These are phyloP conservation scores for Sugiyamaella sp. DNA, from an alignment of 1,139 yeast genomes.

Conservation along the genomic window DNA sequence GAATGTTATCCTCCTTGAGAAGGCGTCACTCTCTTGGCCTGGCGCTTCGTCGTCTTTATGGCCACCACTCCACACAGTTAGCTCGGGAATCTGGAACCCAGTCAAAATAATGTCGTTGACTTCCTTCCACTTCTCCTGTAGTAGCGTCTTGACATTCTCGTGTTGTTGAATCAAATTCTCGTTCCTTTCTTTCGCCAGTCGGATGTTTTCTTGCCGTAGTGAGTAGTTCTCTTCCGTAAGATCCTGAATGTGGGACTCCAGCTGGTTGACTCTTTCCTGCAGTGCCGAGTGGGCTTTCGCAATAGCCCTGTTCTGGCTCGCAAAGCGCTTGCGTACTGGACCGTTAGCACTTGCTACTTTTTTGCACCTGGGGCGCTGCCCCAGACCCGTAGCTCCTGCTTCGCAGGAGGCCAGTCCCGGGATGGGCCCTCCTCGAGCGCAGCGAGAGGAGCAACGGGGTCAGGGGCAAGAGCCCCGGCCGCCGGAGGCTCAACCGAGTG, in stretches of 20 bases:
- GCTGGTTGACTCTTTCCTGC: constrained; percentile 31
- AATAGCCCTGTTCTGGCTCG: constrained; percentile 35
- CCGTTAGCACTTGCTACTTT: no score
- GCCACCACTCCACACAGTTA: constrained; percentile 7
- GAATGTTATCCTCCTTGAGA: constrained; percentile 14
- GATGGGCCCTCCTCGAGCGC: no score
- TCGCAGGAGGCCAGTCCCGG: neutral
- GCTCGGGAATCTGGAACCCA: constrained; percentile 16
- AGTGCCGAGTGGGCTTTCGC: constrained; percentile 36
- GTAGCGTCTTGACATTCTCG: constrained; percentile 15
- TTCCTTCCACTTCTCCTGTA: constrained; percentile 24
- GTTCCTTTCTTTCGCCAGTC: constrained; percentile 21
- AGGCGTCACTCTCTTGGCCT: constrained; percentile 2
- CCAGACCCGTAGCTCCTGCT: neutral
- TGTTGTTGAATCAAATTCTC: constrained; percentile 15
- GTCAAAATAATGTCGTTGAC: constrained; percentile 19
- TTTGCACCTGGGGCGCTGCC: no score
- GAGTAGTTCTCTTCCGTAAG: constrained; percentile 33
- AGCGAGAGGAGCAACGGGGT: no score
- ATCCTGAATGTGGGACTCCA: constrained; percentile 31
- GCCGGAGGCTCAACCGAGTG: neutral
- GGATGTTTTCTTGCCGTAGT: constrained; percentile 31
- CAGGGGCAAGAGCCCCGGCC: no score
- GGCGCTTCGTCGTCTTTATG: neutral
- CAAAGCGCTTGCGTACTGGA: constrained; percentile 30